A percentile compares a stretch with the other conserved stretches of the same genome.
Evolutionary conservation across 768 basidiomycete species (phyloP).

Genomic region (Suillus cothurnatus): DNA sequence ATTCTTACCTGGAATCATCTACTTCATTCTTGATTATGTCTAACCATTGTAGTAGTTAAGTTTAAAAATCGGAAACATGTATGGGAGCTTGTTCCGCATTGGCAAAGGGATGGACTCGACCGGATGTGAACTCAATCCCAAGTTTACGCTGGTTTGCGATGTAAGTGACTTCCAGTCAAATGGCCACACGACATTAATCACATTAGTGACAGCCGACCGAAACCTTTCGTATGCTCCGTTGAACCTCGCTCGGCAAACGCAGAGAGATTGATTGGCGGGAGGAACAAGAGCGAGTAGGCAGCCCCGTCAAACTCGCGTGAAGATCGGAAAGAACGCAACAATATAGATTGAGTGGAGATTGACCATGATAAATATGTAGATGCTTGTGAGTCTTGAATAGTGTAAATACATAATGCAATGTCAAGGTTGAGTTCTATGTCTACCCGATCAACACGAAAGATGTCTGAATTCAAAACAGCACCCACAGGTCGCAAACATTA

Average conservation of each 20-base stretch:
- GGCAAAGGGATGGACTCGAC: slow-evolving; percentile 26
- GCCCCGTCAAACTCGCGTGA: not conserved
- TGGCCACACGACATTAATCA: not conserved
- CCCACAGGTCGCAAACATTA: not conserved
- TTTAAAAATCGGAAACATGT: too few relatives aligned
- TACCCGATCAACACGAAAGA: not conserved
- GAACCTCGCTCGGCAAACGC: slow-evolving; percentile 16
- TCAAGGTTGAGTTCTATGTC: not conserved
- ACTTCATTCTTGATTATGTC: too few relatives aligned
- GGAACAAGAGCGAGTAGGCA: not conserved
- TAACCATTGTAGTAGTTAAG: too few relatives aligned
- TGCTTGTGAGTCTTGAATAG: not conserved
- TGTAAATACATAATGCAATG: not conserved
- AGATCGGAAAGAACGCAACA: not conserved
- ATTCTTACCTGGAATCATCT: too few relatives aligned
- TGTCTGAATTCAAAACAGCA: not conserved
- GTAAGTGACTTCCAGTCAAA: slow-evolving; percentile 15
- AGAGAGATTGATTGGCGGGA: slow-evolving; percentile 20
- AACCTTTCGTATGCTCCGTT: slow-evolving; percentile 28
- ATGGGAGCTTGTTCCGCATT: slow-evolving; percentile 28
- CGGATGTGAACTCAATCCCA: slow-evolving; percentile 31
- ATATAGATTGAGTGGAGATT: slow-evolving; percentile 7
- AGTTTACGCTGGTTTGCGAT: slow-evolving; percentile 23
- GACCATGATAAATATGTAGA: not conserved
- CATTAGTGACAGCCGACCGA: slow-evolving; percentile 22